phyloP scores from a whole-genome alignment of 139 green algal genomes.

The Coelastrella sp. region DNA sequence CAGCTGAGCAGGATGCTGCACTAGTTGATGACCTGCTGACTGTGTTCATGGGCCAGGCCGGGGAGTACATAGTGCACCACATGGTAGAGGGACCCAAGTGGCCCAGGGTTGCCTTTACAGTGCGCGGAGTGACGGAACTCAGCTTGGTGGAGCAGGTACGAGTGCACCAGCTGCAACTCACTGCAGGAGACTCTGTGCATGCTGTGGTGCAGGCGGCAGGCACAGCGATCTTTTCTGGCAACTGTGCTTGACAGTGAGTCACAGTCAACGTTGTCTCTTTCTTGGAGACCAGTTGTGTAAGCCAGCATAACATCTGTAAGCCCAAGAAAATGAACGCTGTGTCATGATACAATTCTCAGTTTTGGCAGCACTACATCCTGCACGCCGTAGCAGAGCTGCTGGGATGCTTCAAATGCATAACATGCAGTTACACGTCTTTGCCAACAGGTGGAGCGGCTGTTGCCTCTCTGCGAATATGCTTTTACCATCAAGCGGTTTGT shows the following conservation, averaged over 20 bases:
- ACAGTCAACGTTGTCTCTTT: too few relatives aligned
- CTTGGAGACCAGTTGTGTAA: too few relatives aligned
- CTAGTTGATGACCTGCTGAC: conserved; percentile 91
- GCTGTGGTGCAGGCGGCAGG: background rate
- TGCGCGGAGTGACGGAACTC: background rate
- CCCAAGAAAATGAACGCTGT: too few relatives aligned
- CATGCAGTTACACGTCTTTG: background rate
- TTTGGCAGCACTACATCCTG: too few relatives aligned
- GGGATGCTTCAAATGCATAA: background rate
- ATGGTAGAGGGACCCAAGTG: conserved; percentile 48
- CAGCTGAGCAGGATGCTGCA: conserved; percentile 35
- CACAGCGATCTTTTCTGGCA: too few relatives aligned
- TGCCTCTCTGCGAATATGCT: conserved; percentile 85
- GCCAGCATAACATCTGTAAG: too few relatives aligned
- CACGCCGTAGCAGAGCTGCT: too few relatives aligned
- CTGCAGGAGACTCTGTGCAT: too few relatives aligned
- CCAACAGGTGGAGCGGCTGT: conserved; percentile 74
- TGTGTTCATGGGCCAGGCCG: conserved; percentile 82
- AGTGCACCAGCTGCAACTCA: too few relatives aligned
- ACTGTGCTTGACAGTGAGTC: too few relatives aligned
- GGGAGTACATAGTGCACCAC: conserved; percentile 60
- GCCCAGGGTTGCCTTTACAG: background rate
- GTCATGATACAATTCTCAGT: too few relatives aligned
- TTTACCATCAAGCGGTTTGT: conserved; percentile 81
- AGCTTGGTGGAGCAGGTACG: conserved; percentile 16